A percentile compares a stretch with the other conserved stretches of the same genome.
Conservation (phyloP, 2,329 filamentous ascomycete species). For the Knoxdaviesia capensis region DNA sequence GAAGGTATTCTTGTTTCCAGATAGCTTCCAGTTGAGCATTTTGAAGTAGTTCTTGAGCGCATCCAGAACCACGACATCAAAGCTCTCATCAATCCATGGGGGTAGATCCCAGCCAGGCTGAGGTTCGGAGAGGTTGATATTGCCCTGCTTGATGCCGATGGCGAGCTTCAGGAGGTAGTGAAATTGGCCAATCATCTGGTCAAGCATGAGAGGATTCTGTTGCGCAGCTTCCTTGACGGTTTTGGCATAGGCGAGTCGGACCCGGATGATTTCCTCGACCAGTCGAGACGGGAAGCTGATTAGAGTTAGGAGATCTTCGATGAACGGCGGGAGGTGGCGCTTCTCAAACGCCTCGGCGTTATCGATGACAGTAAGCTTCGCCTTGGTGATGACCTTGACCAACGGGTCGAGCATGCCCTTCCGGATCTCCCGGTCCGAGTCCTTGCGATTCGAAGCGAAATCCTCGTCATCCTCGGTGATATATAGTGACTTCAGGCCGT, state of each 20-base stretch:
- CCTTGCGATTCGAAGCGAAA: constrained; percentile 3
- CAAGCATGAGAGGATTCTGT: constrained; percentile 82
- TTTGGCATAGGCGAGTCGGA: constrained; percentile 76
- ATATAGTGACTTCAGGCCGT: constrained; percentile 80
- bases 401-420: constrained; percentile 68
- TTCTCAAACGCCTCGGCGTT: constrained; percentile 73
- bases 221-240: constrained; percentile 89
- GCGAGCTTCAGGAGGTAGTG: constrained; percentile 83
- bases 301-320: constrained; percentile 84
- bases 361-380: constrained; percentile 73
- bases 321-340: constrained; percentile 83
- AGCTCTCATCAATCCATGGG: constrained; percentile 90
- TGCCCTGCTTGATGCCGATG: constrained; percentile 80
- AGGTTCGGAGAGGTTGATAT: constrained; percentile 62
- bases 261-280: constrained; percentile 89
- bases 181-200: constrained; percentile 96
- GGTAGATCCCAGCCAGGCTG: constrained; percentile 90
- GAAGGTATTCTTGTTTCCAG: constrained; percentile 96
- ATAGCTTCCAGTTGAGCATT: constrained; percentile 94
- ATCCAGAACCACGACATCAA: constrained; percentile 78
- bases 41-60: constrained; percentile 97
- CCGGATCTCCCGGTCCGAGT: constrained; percentile 12
- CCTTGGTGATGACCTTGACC: constrained; percentile 74
- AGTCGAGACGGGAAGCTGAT: constrained; percentile 95
- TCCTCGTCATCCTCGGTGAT: constrained; percentile 32